A percentile compares a stretch with the other conserved stretches of the same genome.
These are phyloP conservation scores for Debaryomycetaceae sp. DNA, from an alignment of 1,139 yeast species.

Conservation along the genomic window DNA sequence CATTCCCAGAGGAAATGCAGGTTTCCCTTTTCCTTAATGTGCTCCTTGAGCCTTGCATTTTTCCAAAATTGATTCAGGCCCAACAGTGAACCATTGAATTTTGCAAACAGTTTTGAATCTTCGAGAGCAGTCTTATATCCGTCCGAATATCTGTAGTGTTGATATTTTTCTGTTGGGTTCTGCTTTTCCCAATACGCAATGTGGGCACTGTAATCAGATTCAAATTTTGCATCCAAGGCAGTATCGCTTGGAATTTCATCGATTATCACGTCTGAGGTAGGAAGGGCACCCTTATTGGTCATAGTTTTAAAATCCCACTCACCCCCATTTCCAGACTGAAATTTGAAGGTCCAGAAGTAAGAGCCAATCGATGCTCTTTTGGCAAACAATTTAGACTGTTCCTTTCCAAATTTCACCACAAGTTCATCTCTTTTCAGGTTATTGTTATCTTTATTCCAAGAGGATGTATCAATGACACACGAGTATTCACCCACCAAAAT, in stretches of 20 bases:
- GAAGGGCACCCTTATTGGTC: constrained; percentile 62
- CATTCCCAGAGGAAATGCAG: constrained; percentile 76
- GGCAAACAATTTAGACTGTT: constrained; percentile 41
- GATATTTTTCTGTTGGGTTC: constrained; percentile 59
- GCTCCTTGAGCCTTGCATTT: constrained; percentile 48
- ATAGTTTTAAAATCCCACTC: constrained; percentile 92
- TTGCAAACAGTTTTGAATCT: constrained; percentile 66
- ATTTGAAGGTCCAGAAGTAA: constrained; percentile 90
- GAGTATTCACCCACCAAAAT: constrained; percentile 87
- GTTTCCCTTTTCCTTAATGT: constrained; percentile 51
- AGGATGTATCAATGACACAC: constrained; percentile 72
- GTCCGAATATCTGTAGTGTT: constrained; percentile 75
- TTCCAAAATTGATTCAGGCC: constrained; percentile 78
- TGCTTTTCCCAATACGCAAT: constrained; percentile 64
- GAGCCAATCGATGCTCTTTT: constrained; percentile 63
- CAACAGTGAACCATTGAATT: constrained; percentile 63
- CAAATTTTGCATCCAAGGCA: constrained; percentile 40
- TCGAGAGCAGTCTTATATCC: constrained; percentile 75
- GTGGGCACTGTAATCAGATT: constrained; percentile 47
- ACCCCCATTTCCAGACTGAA: constrained; percentile 87
- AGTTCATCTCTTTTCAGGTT: constrained; percentile 39
- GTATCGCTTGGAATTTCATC: constrained; percentile 36
- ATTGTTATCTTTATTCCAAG: constrained; percentile 62
- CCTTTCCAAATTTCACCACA: constrained; percentile 37
- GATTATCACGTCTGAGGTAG: constrained; percentile 18